Base-by-base conservation (phyloP, 2,329 filamentous ascomycete species). In the Fusarium abutilonis region DNA sequence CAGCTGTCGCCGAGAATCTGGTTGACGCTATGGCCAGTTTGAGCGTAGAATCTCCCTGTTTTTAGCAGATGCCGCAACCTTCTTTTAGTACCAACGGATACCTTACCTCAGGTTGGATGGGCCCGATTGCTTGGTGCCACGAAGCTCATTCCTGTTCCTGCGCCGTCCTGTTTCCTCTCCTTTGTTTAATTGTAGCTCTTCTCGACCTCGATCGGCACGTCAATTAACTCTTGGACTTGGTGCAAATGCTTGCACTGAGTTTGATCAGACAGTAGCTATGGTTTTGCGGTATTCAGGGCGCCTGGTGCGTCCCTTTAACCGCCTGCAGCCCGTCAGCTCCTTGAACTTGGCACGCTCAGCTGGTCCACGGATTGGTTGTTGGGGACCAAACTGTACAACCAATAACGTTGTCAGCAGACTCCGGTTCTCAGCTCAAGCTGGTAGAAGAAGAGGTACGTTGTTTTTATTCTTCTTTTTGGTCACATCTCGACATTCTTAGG, bases 361-460 rank as follows among this genome's bases (percentile, higher is more conserved):
- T 52, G 45, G 42, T 41, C 56, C 45, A 43, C 63, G 56, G 44
- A 44, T 51, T 45, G 44, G 54, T 17, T 52, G 35, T 66, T 63
- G 61, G 67, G 58, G 60, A 52, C 67, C 68, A 59, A 60, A 35
- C 28, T 45, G 41, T 15, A 42, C 46, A 39, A 55, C 42, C 44
- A 51, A 29, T 21, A 47, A 44, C 35, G 43, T 36, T 28, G 36
- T 36, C 26, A 54, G 47, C 56, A 66, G 58, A 52, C 67, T 68
- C 46, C 67, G 49, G 29, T 75, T 75, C 63, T 73, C 73, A 32
- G 72, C 72, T n/a, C 68, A 72, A 46, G 48, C 63, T 43, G 31
- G 56, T 17, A 69, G 51, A 36, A 65, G 63, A 52, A 64, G 55
- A 51, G 73, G 73, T 75, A 69, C 49, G 73, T 63, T 17, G 29